Evolutionary conservation across 768 basidiomycete species (phyloP).

Genomic region (Epithele typhae): DNA sequence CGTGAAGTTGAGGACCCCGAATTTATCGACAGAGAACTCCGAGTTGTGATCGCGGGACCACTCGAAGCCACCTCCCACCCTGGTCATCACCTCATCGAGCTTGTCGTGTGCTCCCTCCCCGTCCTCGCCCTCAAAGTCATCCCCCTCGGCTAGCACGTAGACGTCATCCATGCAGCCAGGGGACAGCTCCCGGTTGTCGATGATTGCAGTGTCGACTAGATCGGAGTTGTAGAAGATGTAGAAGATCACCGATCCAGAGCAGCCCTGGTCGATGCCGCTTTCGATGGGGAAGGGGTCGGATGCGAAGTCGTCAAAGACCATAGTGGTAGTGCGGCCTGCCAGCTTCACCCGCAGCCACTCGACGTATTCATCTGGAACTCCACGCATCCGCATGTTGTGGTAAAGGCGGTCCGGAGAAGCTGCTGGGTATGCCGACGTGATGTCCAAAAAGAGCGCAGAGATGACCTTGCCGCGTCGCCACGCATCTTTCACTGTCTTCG

Average conservation of each 20-base stretch:
- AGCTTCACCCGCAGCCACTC: constrained; percentile 19
- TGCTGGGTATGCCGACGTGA: constrained; percentile 33
- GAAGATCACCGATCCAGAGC: constrained; percentile 26
- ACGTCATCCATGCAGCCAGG: constrained; percentile 19
- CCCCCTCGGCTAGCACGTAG: background rate
- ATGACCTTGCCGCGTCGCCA: constrained; percentile 24
- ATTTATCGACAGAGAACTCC: constrained; percentile 18
- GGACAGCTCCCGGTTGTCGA: constrained; percentile 9
- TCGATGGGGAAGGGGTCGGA: constrained; percentile 16
- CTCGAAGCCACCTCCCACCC: constrained; percentile 18
- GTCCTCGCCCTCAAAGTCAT: constrained; percentile 6
- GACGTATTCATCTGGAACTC: constrained; percentile 16
- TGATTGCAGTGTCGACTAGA: constrained; percentile 11
- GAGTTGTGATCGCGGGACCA: constrained; percentile 28
- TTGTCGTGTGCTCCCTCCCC: constrained; percentile 2
- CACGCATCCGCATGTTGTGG: constrained; percentile 12
- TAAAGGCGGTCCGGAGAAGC: constrained; percentile 10
- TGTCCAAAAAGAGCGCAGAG: constrained; percentile 26
- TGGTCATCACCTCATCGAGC: constrained; percentile 9
- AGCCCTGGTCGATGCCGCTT: constrained; percentile 31
- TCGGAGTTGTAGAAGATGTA: constrained; percentile 32
- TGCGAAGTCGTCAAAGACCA: constrained; percentile 24
- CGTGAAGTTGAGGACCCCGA: constrained; percentile 5
- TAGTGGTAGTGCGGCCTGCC: constrained; percentile 11
- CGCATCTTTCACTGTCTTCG: constrained; percentile 18